Percentiles rank a stretch among this genome's conserved stretches.
Conservation (phyloP, 2,329 filamentous ascomycete genomes). For the Coniochaeta hoffmannii region DNA sequence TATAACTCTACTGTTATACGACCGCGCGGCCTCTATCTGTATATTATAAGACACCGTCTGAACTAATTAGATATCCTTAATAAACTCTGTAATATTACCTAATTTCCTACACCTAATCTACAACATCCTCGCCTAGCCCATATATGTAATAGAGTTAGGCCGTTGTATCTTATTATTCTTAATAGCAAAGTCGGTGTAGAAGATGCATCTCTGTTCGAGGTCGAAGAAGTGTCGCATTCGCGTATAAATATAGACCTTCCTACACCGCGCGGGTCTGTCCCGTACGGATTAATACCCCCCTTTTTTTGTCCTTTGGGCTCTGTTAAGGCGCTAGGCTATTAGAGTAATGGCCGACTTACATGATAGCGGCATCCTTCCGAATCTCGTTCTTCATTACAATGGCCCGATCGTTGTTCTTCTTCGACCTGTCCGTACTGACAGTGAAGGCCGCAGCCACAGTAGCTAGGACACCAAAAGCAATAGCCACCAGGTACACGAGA, state of each 20-base stretch:
- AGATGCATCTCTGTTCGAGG: slow-evolving; percentile 1
- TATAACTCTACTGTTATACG: too few relatives aligned
- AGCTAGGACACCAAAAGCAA: slow-evolving; percentile 22
- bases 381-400: slow-evolving; percentile 19
- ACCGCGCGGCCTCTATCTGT: too few relatives aligned
- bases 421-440: slow-evolving; percentile 20
- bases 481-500: slow-evolving; percentile 23
- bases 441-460: slow-evolving; percentile 19
- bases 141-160: neutral
- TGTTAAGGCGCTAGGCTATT: too few relatives aligned
- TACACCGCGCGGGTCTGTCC: too few relatives aligned
- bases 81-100: neutral
- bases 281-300: too few relatives aligned
- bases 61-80: neutral
- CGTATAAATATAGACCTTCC: too few relatives aligned
- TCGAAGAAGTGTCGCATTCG: slow-evolving; percentile 2
- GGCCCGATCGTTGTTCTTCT: slow-evolving; percentile 21
- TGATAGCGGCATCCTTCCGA: neutral
- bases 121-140: neutral
- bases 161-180: neutral
- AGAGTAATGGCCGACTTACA: too few relatives aligned
- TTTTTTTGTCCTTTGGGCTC: too few relatives aligned
- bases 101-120: neutral
- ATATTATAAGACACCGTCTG: neutral
- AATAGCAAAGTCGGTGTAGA: slow-evolving; percentile 1